phyloP scores from a whole-genome alignment of 306 rosid species.

The Cyclanthera cordifolia region DNA sequence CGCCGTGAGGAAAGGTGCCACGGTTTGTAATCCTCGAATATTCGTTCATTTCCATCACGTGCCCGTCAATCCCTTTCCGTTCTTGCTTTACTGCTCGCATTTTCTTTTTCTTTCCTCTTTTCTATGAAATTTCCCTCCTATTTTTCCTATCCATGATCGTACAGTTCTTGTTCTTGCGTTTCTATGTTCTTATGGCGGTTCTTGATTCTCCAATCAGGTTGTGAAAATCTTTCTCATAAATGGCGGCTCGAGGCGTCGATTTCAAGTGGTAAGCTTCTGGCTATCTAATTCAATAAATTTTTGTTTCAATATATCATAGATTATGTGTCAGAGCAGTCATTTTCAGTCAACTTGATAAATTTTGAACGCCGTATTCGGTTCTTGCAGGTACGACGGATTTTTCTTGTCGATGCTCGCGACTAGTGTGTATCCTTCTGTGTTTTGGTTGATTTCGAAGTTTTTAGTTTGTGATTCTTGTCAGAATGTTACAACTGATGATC shows the following conservation, averaged over 20 bases:
- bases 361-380: not conserved
- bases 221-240: constrained; percentile 11
- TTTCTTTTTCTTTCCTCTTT: not conserved
- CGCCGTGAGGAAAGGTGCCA: constrained; percentile 6
- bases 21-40: not conserved
- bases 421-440: constrained; percentile 75
- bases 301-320: not conserved
- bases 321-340: not conserved
- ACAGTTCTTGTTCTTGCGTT: not conserved
- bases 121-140: not conserved
- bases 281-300: not conserved
- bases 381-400: constrained; percentile 84
- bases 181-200: not conserved
- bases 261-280: constrained; percentile 61
- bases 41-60: not conserved
- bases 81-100: constrained; percentile 1
- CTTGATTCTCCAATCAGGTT: not conserved
- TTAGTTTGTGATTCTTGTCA: not conserved
- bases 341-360: not conserved
- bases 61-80: not conserved
- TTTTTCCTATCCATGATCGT: constrained; percentile 1
- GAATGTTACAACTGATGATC: not conserved
- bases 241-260: constrained; percentile 86
- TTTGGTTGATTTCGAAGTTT: not conserved
- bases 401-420: constrained; percentile 98